Percentiles rank a stretch among this genome's conserved stretches.
Evolutionary conservation across 179 eudicot species (phyloP).

Genomic region (Beta corolliflora): DNA sequence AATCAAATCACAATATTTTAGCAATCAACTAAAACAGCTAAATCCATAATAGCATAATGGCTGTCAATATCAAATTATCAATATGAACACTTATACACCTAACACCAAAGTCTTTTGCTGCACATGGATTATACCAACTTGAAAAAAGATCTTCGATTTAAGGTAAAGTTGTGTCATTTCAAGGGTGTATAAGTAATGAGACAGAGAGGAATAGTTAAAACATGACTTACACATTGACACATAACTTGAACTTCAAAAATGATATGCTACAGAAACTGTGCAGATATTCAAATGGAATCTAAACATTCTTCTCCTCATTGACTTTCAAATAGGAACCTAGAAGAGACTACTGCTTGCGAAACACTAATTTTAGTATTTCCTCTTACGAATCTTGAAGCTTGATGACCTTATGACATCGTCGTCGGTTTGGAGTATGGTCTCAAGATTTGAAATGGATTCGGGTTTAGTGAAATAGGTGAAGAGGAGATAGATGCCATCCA

Average conservation of each 20-base stretch:
- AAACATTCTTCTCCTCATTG: slow-evolving; percentile 5
- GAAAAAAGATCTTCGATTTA: not conserved
- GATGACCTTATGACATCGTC: slow-evolving; percentile 75
- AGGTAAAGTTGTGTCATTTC: slow-evolving; percentile 20
- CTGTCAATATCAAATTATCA: slow-evolving; percentile 28
- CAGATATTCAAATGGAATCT: slow-evolving; percentile 5
- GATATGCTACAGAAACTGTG: slow-evolving; percentile 15
- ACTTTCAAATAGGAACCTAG: not conserved
- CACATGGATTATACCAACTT: slow-evolving; percentile 18
- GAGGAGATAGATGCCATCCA: slow-evolving; percentile 90
- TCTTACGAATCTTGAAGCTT: slow-evolving; percentile 73
- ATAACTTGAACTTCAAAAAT: slow-evolving; percentile 12
- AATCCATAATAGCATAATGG: slow-evolving; percentile 17
- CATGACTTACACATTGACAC: slow-evolving; percentile 15
- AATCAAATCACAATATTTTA: not conserved
- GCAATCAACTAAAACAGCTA: not conserved
- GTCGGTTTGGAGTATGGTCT: slow-evolving; percentile 46
- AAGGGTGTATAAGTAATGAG: not conserved
- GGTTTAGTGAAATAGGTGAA: slow-evolving; percentile 94
- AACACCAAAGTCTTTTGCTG: slow-evolving; percentile 10
- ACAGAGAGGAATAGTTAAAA: slow-evolving; percentile 2
- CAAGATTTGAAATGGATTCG: slow-evolving; percentile 61
- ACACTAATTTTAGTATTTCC: slow-evolving; percentile 47
- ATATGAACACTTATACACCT: not conserved
- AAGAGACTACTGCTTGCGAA: not conserved